These are phyloP conservation scores for Suhomyces guaymorum DNA, from an alignment of 1,139 yeast genomes.

Conservation along the genomic window DNA sequence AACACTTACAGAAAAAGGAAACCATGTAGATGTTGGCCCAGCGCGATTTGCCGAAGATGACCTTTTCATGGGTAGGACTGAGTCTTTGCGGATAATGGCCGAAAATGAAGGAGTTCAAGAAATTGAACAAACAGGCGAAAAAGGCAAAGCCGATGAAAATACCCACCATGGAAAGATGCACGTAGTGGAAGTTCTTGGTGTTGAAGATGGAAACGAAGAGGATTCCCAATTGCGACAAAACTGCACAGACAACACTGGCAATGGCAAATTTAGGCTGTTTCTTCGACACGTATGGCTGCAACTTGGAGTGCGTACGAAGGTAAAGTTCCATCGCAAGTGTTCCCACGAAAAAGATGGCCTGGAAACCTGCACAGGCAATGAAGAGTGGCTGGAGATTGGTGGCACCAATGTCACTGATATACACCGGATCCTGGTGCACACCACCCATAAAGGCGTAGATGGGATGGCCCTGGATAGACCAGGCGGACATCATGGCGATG, in stretches of 20 bases:
- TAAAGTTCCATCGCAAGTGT: constrained; percentile 59
- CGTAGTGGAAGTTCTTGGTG: constrained; percentile 56
- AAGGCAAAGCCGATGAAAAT: constrained; percentile 74
- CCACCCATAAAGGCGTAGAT: constrained; percentile 56
- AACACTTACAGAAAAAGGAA: constrained; percentile 53
- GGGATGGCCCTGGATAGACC: constrained; percentile 84
- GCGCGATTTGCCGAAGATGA: constrained; percentile 40
- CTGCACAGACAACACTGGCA: constrained; percentile 52
- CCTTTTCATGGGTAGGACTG: constrained; percentile 43
- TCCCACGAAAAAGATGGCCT: constrained; percentile 75
- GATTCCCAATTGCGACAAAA: constrained; percentile 76
- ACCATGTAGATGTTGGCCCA: constrained; percentile 48
- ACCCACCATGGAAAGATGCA: constrained; percentile 70
- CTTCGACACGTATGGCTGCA: constrained; percentile 53
- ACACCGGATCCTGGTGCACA: constrained; percentile 55
- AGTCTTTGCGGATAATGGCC: constrained; percentile 52
- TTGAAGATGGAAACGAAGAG: constrained; percentile 74
- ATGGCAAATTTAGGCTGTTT: constrained; percentile 54
- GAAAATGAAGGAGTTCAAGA: constrained; percentile 60
- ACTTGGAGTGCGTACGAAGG: constrained; percentile 52
- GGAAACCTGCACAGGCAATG: constrained; percentile 38
- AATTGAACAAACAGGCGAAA: constrained; percentile 60
- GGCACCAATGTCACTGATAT: constrained; percentile 56
- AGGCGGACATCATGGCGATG: constrained; percentile 59
- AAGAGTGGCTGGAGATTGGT: constrained; percentile 30